Conservation (phyloP, 2,329 filamentous ascomycete species). For the Sporothrix luriei region DNA sequence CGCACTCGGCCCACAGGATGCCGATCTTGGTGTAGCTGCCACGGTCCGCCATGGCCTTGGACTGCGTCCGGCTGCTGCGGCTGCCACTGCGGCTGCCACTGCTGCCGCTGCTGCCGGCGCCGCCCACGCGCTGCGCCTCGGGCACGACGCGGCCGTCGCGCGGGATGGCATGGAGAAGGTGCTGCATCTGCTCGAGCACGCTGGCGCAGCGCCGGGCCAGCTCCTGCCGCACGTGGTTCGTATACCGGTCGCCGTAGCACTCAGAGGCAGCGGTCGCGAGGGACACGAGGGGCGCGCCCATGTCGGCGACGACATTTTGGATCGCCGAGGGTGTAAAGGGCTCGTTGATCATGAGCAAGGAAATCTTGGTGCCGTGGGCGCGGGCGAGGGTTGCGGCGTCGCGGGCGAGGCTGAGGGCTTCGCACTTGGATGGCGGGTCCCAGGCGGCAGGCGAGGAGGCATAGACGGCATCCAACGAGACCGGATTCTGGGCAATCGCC, state of each 20-base stretch:
- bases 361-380: slow-evolving; percentile 84
- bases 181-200: slow-evolving; percentile 64
- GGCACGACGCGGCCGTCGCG: slow-evolving; percentile 58
- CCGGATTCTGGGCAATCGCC: not conserved
- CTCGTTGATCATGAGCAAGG: slow-evolving; percentile 80
- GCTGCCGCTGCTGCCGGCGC: slow-evolving; percentile 35
- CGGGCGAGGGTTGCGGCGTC: slow-evolving; percentile 73
- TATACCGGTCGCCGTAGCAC: slow-evolving; percentile 64
- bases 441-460: not conserved
- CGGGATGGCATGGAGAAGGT: slow-evolving; percentile 63
- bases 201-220: slow-evolving; percentile 61
- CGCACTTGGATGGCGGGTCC: slow-evolving; percentile 41
- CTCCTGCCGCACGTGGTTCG: slow-evolving; percentile 53
- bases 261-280: slow-evolving; percentile 71
- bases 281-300: slow-evolving; percentile 71
- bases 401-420: slow-evolving; percentile 68
- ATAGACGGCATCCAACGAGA: too few relatives aligned
- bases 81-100: slow-evolving; percentile 37
- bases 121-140: slow-evolving; percentile 51
- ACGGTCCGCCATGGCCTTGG: slow-evolving; percentile 44
- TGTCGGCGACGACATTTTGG: slow-evolving; percentile 67
- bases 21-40: slow-evolving; percentile 69
- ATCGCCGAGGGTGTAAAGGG: slow-evolving; percentile 83
- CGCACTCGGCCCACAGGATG: slow-evolving; percentile 81
- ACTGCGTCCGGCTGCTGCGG: slow-evolving; percentile 31